phyloP scores from a whole-genome alignment of 768 basidiomycete genomes.

The Fistulinella prunicolor region DNA sequence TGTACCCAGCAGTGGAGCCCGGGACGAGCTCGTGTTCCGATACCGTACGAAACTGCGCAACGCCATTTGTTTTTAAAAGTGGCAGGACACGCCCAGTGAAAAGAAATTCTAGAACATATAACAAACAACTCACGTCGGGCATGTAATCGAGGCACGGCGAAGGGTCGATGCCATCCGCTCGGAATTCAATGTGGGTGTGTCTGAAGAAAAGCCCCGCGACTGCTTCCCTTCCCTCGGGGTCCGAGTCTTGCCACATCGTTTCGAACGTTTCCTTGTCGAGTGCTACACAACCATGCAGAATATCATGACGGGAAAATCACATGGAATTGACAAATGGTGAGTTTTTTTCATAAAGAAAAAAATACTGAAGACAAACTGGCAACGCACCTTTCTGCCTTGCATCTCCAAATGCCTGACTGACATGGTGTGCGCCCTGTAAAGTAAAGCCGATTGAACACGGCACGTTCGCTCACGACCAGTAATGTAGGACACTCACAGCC shows the following conservation, averaged over 20 bases:
- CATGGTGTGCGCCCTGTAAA: slow-evolving; percentile 77
- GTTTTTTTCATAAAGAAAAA: too few species aligned
- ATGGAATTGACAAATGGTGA: too few species aligned
- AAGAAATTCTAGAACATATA: background rate
- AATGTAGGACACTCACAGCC: slow-evolving; percentile 56
- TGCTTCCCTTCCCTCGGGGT: slow-evolving; percentile 41
- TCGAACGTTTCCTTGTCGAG: slow-evolving; percentile 73
- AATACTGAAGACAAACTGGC: background rate
- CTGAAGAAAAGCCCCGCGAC: slow-evolving; percentile 65
- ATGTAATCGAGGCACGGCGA: slow-evolving; percentile 43
- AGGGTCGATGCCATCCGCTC: slow-evolving; percentile 35
- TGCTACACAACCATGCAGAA: too few species aligned
- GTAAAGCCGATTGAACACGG: background rate
- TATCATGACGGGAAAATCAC: too few species aligned
- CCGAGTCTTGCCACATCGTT: slow-evolving; percentile 72
- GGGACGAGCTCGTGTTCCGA: slow-evolving; percentile 40
- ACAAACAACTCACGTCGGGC: slow-evolving; percentile 44
- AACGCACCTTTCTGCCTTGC: slow-evolving; percentile 53
- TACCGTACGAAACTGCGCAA: slow-evolving; percentile 35
- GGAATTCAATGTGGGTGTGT: slow-evolving; percentile 61
- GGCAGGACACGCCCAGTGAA: background rate
- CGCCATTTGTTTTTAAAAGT: background rate
- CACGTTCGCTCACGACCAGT: background rate
- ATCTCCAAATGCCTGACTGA: slow-evolving; percentile 54
- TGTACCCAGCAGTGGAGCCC: slow-evolving; percentile 45